Evolutionary conservation across 495 filamentous ascomycete genomes (phyloP).

Genomic region (Amniculicola lignicola): DNA sequence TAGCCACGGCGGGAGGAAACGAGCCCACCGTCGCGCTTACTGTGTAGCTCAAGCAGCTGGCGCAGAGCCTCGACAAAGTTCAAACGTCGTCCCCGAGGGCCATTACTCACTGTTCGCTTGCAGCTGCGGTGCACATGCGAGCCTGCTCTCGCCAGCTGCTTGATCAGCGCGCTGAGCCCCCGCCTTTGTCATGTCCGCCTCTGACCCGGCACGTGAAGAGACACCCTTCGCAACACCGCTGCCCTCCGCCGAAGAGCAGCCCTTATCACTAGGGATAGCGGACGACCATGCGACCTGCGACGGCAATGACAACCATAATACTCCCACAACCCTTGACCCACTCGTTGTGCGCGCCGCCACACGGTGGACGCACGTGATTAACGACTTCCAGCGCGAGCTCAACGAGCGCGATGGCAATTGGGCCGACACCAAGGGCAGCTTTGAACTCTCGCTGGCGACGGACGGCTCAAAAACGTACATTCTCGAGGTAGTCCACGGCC

Average conservation of each 20-base stretch:
- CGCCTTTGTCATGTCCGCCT: constrained; percentile 1
- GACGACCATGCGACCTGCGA: too few species aligned
- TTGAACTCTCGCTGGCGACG: constrained; percentile 13
- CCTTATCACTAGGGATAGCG: constrained; percentile 22
- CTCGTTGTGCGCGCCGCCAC: constrained; percentile 6
- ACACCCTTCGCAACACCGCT: constrained; percentile 17
- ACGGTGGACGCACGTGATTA: constrained; percentile 15
- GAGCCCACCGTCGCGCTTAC: too few species aligned
- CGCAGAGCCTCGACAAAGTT: too few species aligned
- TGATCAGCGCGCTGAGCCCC: too few species aligned
- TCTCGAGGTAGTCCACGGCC: constrained; percentile 13
- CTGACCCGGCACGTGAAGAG: constrained; percentile 1
- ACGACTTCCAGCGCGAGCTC: constrained; percentile 27
- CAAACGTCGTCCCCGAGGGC: too few species aligned
- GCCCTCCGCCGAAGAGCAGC: constrained; percentile 16
- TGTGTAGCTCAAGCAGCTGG: too few species aligned
- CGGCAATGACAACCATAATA: too few species aligned
- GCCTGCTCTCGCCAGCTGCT: too few species aligned
- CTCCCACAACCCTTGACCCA: constrained; percentile 3
- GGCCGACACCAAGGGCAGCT: constrained; percentile 6
- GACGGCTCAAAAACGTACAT: constrained; percentile 6
- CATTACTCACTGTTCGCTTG: too few species aligned
- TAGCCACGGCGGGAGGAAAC: too few species aligned
- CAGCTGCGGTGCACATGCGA: too few species aligned
- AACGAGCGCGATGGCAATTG: constrained; percentile 21